These are phyloP conservation scores for Xylaria bambusicola DNA, from an alignment of 495 filamentous ascomycete genomes.

Conservation along the genomic window DNA sequence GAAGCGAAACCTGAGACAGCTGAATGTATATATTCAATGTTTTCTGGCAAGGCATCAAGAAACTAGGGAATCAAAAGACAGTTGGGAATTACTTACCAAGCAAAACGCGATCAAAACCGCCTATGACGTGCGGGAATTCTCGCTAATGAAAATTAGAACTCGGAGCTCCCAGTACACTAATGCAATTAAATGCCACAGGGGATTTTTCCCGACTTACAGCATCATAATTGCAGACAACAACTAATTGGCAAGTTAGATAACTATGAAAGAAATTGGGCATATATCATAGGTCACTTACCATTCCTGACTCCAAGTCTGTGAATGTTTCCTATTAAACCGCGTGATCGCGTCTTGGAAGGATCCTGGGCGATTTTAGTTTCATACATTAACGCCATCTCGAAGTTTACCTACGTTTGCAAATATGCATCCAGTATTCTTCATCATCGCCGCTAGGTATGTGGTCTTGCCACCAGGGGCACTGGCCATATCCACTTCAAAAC, in stretches of 20 bases:
- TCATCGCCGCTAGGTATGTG: constrained; percentile 91
- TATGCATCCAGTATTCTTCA: constrained; percentile 96
- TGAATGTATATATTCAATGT: too few relatives aligned
- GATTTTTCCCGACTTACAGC: constrained; percentile 42
- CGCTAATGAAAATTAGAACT: constrained; percentile 34
- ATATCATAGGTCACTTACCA: constrained; percentile 39
- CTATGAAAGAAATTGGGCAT: neutral
- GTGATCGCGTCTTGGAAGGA: constrained; percentile 86
- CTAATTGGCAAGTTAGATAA: constrained; percentile 3
- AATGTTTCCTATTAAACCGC: constrained; percentile 97
- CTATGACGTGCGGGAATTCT: constrained; percentile 90
- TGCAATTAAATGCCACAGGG: neutral
- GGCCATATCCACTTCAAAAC: constrained; percentile 67
- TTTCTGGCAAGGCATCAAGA: too few relatives aligned
- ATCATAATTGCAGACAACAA: constrained; percentile 89
- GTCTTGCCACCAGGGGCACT: constrained; percentile 96
- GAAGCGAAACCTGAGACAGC: too few relatives aligned
- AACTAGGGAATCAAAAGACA: neutral
- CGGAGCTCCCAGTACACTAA: neutral
- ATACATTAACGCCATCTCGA: neutral
- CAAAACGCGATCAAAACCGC: constrained; percentile 73
- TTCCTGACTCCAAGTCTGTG: constrained; percentile 93
- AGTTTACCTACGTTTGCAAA: constrained; percentile 70
- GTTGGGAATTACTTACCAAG: constrained; percentile 21
- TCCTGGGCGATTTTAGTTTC: constrained; percentile 45